Conservation (phyloP, 2,329 filamentous ascomycete species). For the Stachybotrys echinatus region DNA sequence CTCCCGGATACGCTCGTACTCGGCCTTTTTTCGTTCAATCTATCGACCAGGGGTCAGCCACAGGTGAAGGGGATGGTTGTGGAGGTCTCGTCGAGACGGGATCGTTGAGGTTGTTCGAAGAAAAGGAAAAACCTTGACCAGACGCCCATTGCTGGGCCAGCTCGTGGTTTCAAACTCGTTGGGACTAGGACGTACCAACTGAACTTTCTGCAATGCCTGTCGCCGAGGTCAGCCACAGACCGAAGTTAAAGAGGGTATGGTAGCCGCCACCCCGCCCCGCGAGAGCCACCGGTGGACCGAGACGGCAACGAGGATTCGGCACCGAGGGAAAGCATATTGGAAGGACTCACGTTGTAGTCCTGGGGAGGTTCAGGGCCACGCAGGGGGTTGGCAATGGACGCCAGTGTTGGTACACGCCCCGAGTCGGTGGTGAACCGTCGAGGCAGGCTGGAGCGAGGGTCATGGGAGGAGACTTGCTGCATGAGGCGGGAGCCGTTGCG, state of each 20-base stretch:
- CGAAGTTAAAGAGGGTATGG: too few relatives aligned
- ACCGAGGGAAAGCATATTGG: too few relatives aligned
- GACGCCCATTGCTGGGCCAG: too few relatives aligned
- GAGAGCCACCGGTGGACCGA: conserved; percentile 20
- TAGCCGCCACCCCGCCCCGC: too few relatives aligned
- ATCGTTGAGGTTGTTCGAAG: too few relatives aligned
- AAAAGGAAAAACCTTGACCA: too few relatives aligned
- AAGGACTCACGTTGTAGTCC: conserved; percentile 39
- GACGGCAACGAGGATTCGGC: background rate
- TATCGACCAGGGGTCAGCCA: conserved; percentile 41
- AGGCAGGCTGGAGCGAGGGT: conserved; percentile 73
- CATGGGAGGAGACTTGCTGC: conserved; percentile 46
- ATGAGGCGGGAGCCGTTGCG: conserved; percentile 62
- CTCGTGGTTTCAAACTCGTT: too few relatives aligned
- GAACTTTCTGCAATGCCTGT: conserved; percentile 65
- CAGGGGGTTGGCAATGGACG: conserved; percentile 50
- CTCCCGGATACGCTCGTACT: conserved; percentile 86
- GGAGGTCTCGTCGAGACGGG: too few relatives aligned
- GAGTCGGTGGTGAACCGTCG: conserved; percentile 93
- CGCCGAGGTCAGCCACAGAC: too few relatives aligned
- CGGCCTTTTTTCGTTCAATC: conserved; percentile 90
- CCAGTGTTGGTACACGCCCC: conserved; percentile 72
- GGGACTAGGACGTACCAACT: conserved; percentile 57
- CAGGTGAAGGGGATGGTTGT: background rate
- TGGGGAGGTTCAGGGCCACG: conserved; percentile 40